A percentile compares a stretch with the other conserved stretches of the same genome.
Evolutionary conservation across 306 rosid genomes (phyloP).

Genomic region (Argentina anserina): DNA sequence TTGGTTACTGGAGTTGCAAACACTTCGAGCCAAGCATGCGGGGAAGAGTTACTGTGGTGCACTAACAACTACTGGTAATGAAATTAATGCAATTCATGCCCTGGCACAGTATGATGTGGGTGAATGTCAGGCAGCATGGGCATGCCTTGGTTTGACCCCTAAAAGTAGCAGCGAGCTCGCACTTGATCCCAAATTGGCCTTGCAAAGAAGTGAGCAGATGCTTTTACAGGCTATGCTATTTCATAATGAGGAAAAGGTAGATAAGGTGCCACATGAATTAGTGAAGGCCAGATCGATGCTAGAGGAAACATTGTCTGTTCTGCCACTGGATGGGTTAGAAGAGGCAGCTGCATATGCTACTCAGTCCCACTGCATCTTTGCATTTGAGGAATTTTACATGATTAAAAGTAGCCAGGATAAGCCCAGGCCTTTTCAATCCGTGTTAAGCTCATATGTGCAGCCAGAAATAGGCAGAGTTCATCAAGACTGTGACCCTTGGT

Average conservation of each 20-base stretch:
- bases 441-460: constrained; percentile 56
- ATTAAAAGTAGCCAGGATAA: constrained; percentile 52
- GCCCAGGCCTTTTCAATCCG: constrained; percentile 39
- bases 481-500: constrained; percentile 87
- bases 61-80: constrained; percentile 88
- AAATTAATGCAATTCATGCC: constrained; percentile 90
- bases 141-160: constrained; percentile 90
- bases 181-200: constrained; percentile 84
- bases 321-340: constrained; percentile 86
- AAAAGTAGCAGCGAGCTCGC: constrained; percentile 94
- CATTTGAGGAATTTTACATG: constrained; percentile 69
- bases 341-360: constrained; percentile 76
- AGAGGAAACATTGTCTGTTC: constrained; percentile 70
- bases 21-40: constrained; percentile 88
- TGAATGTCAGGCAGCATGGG: constrained; percentile 84
- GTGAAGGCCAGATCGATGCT: constrained; percentile 86
- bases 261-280: constrained; percentile 57
- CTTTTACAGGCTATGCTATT: constrained; percentile 87
- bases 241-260: constrained; percentile 59
- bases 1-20: constrained; percentile 82
- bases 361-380: constrained; percentile 79
- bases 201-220: constrained; percentile 99
- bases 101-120: constrained; percentile 87
- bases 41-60: constrained; percentile 92
- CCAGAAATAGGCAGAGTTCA: constrained; percentile 53